Base-by-base conservation (phyloP, 1,284 basidiomycete species). In the Waitea zeae region DNA sequence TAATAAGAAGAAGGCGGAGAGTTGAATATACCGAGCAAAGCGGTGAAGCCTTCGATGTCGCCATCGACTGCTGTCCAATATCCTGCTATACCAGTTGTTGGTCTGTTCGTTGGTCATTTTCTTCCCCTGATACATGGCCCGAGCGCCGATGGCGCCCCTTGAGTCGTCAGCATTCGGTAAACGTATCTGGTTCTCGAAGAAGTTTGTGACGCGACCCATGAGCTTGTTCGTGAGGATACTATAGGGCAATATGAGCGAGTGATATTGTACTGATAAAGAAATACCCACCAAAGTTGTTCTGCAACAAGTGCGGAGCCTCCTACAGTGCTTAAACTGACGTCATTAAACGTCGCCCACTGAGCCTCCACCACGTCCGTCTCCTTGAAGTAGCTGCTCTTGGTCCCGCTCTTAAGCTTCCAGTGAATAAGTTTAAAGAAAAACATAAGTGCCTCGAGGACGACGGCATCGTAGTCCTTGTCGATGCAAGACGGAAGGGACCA, bases 311-410 rank as follows among this genome's bases (percentile, higher is more conserved):
- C 60, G 29, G 95, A 90, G 17, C 90, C 95, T 9, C 88, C 88
- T 15, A 78, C 67, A 15, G 92, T 81, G 27, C 81, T 84, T 51
- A 90, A 66, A 35, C 89, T 89, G 30, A 96, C 89, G 49, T 88
- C 86, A 46, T 87, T 89, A 53, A 98, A 77, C 30, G 95, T 95
- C 29, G 81, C 77, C 87, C 92, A 96, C 47, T 98, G 92, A 15
- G 82, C 81, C 52, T 99, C 95, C 20, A 98, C 67, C 17, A 97
- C 77, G 49, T 98, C 95, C 1, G 92, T 96, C 60, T 98, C 93
- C 48, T 95, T 93, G 61, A 96, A 95, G 54, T 93, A 87, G 35
- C 92, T 83, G 17, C 82, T 81, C 50, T 86, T 89, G 38, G 73
- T 69, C n/a, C 83, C 84, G 41, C 83, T 86, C 57, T 93, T 93